Evolutionary conservation across 2,329 filamentous ascomycete genomes (phyloP), one percentile per base, ranked within the genome.

Genomic region (Ambrosiella beaveri): DNA sequence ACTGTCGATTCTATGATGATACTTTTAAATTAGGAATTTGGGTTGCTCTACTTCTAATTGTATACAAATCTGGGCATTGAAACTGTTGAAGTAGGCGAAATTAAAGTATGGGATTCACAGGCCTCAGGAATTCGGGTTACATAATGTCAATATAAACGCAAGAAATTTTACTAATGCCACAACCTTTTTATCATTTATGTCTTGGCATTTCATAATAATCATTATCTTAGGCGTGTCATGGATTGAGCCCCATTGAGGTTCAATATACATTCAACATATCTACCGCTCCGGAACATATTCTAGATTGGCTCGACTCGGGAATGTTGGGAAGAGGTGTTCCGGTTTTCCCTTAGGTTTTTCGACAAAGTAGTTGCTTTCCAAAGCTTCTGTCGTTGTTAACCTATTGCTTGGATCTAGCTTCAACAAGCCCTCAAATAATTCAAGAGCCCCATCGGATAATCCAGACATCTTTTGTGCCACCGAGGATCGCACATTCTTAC

Each of bases 281-380:
- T 27, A 19, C 12, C 47, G n/a, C 47, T 51, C 47, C 15, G 52
- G 52, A 9, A 54, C 52, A 75, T 83, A 85, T 74, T 98, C 93
- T 74, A 93, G 86, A 1, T 89, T 88, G 0, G 93, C 93, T 70
- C 95, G 96, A 65, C 86, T 93, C 0, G 93, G 93, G 68, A 97
- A 98, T 0, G 93, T 97, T 1, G 93, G 93, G 67, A 98, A 97
- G 83, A 98, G 85, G 65, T 85, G 85, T 67, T 88, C 85, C 7
- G 85, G 82, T 71, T 97, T 97, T 1, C 90, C 88, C 61, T 86
- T 86, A 0, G 93, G 93, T 64, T 94, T 85, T 71, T 97, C 90
- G 15, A 70, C 75, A 69, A 98, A 98, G 69, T 95, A 98, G 40
- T 81, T 75, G 68, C 96, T 88, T 53, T 76, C 73, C 40, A 97